These are phyloP conservation scores for Clathrospora elynae DNA, from an alignment of 2,329 filamentous ascomycete genomes.

Conservation along the genomic window DNA sequence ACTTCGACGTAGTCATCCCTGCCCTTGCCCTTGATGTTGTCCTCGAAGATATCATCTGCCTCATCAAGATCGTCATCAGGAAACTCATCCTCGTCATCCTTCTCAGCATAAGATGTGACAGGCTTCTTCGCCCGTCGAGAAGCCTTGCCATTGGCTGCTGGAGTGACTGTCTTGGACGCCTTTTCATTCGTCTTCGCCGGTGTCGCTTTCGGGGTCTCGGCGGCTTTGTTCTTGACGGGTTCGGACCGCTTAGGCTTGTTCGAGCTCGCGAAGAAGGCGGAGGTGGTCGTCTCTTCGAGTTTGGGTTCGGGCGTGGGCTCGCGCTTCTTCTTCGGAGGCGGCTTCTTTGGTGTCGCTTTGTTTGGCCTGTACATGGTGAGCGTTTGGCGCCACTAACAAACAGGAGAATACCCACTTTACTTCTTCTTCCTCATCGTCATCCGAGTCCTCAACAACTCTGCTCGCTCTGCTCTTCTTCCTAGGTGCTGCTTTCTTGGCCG, in stretches of 20 bases:
- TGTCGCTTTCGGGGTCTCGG: conserved; percentile 42
- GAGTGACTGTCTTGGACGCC: conserved; percentile 40
- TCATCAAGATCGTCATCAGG: conserved; percentile 56
- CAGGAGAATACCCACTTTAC: conserved; percentile 30
- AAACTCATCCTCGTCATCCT: conserved; percentile 66
- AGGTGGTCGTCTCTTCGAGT: conserved; percentile 64
- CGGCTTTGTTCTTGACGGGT: conserved; percentile 45
- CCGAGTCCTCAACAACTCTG: conserved; percentile 69
- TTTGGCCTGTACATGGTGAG: conserved; percentile 44
- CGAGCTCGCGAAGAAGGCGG: conserved; percentile 66
- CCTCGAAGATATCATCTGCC: conserved; percentile 84
- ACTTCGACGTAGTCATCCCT: conserved; percentile 72
- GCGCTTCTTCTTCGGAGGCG: conserved; percentile 63
- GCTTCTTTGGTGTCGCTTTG: conserved; percentile 60
- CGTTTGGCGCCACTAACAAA: conserved; percentile 9
- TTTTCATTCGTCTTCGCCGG: conserved; percentile 42
- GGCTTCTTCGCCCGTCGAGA: conserved; percentile 51
- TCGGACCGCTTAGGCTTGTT: conserved; percentile 60
- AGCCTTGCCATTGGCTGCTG: conserved; percentile 43
- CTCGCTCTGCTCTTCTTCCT: conserved; percentile 52
- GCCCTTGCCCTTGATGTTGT: conserved; percentile 67
- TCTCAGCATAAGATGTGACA: conserved; percentile 53
- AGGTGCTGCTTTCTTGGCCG: conserved; percentile 44
- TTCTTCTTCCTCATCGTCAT: conserved; percentile 63
- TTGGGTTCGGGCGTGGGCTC: conserved; percentile 56